Base-by-base conservation (phyloP, 2,329 filamentous ascomycete genomes). In the Claviceps sorghi region DNA sequence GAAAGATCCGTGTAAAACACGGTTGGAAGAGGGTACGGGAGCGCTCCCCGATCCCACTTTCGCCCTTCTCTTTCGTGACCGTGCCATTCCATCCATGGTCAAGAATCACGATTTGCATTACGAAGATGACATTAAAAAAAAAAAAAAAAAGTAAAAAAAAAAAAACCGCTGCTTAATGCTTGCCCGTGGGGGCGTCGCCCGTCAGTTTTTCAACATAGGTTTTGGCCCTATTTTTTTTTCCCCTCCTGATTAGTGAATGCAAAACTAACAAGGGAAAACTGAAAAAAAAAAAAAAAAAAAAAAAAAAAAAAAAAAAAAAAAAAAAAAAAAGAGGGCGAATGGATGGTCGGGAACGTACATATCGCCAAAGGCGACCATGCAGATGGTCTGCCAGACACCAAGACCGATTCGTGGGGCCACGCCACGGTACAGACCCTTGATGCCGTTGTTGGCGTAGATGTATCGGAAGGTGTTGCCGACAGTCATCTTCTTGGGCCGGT, bases 331-430 rank as follows among this genome's bases (percentile, higher is more conserved):
- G 26, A 26, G 26, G 26, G 26, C 26, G 26, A 26, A 26, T 26
- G 26, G 26, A 26, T 26, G 26, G 26, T 26, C 26, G 26, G 26
- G 17, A 22, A 81, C 88, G 77, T 74, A 94, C 89, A 95, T 90
- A 74, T 97, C 93, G 73, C 93, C 93, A 71, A 97, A 78, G 65
- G 91, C 93, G 72, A 98, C 93, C 93, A 98, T 98, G 79, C 93
- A 98, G 65, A 98, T 86, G 57, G 93, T 98, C 79, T 98, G 93
- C 93, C 93, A 98, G 74, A 98, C 81, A 67, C 93, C 85, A 58
- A 98, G 83, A 61, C 90, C 90, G 67, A 98, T 90, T 69, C 93
- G 84, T 62, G 93, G 93, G 60, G 88, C 78, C 58, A 98, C 91
- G 66, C 93, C 93, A 66, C 93, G 88, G 79, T 98, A 98, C 59